Evolutionary conservation across 805 yeast genomes (phyloP), one percentile per base, ranked within the genome.

Genomic region (Starmera caribaea): DNA sequence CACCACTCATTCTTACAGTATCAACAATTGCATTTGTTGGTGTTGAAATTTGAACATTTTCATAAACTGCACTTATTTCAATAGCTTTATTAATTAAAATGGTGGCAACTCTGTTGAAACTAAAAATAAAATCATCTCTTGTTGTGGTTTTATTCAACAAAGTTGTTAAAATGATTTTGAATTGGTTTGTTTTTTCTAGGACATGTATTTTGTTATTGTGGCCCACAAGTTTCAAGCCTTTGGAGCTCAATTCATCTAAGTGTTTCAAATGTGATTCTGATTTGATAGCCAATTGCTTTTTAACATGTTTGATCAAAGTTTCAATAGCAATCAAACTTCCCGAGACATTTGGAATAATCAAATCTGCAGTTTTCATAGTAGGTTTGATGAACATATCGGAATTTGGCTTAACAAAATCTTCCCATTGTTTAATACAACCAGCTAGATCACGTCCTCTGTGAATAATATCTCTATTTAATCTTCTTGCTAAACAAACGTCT

Each of bases 391-490:
- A 74, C 32, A 77, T 62, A 17, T 80, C 88, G 8, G 94, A 88
- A 57, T 87, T 86, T 7, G 98, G 98, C 58, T 90, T 92, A 24
- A 92, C 98, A 58, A 80, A 89, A 21, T 66, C 60, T 46, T 84
- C 80, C 97, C 97, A 92, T 55, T 92, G 98, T 47, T 75, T 71
- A 43, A 92, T 70, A 14, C 89, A 82, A 1, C 96, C 95, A 5
- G 63, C 68, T 30, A 89, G 64, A 50, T 89, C 96, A 43, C 98
- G 67, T 1, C 95, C 96, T 44, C 98, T 68, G 44, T 81, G 78
- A 12, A 84, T 68, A 39, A 87, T 88, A 57, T 92, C 98, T 53
- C 98, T 69, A 4, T 85, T 76, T 34, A 92, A 64, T 50, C 98
- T 69, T 51, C 98, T 70, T 5, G 96, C 89, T 49, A 92, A 68